Percentiles rank a stretch among this genome's conserved stretches.
Conservation (phyloP, 331 rosid species). For the Quercus lobata region DNA sequence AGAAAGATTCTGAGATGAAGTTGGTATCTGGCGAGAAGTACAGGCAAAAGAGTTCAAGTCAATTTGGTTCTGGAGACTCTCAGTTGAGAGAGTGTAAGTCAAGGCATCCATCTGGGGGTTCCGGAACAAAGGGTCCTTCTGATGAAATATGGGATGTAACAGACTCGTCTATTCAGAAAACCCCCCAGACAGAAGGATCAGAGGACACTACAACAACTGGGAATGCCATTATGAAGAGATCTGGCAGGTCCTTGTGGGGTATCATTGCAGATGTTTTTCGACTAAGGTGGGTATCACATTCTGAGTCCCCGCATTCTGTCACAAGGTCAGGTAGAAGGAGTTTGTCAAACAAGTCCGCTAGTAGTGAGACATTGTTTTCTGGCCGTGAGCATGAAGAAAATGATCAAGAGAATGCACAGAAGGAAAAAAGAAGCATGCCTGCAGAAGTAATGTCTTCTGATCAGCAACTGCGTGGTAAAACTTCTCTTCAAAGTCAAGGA, state of each 20-base stretch:
- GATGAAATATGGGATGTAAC: constrained; percentile 76
- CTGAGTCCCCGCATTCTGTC: constrained; percentile 48
- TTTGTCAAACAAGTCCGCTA: constrained; percentile 60
- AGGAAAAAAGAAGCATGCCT: constrained; percentile 31
- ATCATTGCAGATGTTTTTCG: constrained; percentile 55
- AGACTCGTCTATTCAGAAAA: constrained; percentile 39
- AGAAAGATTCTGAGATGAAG: constrained; percentile 27
- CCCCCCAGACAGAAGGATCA: constrained; percentile 36
- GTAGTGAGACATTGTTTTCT: constrained; percentile 67
- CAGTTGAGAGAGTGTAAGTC: constrained; percentile 39
- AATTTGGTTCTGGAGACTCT: constrained; percentile 29
- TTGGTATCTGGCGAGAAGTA: constrained; percentile 32
- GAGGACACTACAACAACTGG: constrained; percentile 34
- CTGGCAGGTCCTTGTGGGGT: constrained; percentile 76
- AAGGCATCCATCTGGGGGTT: constrained; percentile 48
- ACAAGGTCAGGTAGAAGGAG: constrained; percentile 48
- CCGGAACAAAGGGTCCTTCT: constrained; percentile 72
- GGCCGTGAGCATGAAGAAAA: constrained; percentile 69
- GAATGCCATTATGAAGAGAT: constrained; percentile 52
- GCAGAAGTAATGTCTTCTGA: constrained; percentile 37
- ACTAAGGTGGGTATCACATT: constrained; percentile 58
- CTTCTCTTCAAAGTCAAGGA: constrained; percentile 35
- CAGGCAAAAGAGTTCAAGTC: constrained; percentile 18
- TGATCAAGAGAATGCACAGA: constrained; percentile 29
- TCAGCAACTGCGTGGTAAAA: constrained; percentile 27